A percentile compares a stretch with the other conserved stretches of the same genome.
These are phyloP conservation scores for Stagonosporopsis vannaccii DNA, from an alignment of 2,329 filamentous ascomycete species.

Conservation along the genomic window DNA sequence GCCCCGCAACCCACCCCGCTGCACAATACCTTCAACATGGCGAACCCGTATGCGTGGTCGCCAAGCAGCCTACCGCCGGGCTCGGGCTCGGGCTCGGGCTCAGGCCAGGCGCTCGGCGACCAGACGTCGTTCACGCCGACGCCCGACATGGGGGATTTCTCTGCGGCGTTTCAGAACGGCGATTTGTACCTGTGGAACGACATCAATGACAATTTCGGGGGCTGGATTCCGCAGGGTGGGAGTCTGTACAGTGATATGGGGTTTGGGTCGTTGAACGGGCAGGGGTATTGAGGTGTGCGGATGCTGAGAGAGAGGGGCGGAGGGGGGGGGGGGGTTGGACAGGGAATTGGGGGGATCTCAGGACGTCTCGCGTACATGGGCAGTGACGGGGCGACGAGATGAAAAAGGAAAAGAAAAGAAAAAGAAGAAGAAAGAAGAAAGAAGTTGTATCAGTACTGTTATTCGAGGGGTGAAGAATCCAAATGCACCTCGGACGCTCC, in stretches of 20 bases:
- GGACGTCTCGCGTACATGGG: background rate
- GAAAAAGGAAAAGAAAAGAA: too few relatives aligned
- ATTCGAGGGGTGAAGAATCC: too few relatives aligned
- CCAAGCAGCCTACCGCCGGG: background rate
- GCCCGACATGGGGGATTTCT: conserved; percentile 44
- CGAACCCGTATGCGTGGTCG: conserved; percentile 19
- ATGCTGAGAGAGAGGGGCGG: background rate
- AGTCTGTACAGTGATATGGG: conserved; percentile 36
- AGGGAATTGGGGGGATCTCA: too few relatives aligned
- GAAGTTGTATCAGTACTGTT: background rate
- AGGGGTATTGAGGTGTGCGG: conserved; percentile 22
- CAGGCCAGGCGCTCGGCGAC: conserved; percentile 14
- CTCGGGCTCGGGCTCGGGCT: background rate
- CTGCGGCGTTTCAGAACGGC: conserved; percentile 44
- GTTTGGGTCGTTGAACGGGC: conserved; percentile 31
- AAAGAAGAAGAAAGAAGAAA: too few relatives aligned
- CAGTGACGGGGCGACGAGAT: background rate
- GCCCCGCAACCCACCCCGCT: background rate
- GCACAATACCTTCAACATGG: conserved; percentile 19
- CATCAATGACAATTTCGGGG: conserved; percentile 41
- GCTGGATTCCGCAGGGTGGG: conserved; percentile 39
- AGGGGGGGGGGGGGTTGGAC: background rate
- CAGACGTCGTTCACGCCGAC: conserved; percentile 27
- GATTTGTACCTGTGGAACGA: conserved; percentile 50
- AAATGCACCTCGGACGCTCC: too few relatives aligned